A percentile compares a stretch with the other conserved stretches of the same genome.
Conservation (phyloP, 257 asterid genomes). For the Rhazya stricta region DNA sequence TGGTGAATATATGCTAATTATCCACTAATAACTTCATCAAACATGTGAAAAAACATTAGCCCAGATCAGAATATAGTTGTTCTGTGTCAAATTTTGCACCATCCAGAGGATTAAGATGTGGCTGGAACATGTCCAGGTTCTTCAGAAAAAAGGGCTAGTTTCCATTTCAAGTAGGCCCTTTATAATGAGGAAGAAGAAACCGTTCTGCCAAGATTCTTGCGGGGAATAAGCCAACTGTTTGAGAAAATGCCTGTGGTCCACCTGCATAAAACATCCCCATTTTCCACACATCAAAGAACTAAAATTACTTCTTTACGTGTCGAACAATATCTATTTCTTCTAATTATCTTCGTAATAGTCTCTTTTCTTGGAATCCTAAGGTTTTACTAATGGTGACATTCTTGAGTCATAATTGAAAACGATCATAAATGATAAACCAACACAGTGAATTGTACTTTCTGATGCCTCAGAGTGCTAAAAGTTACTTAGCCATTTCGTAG, state of each 20-base stretch:
- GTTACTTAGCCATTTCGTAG: not conserved
- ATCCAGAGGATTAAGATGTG: not conserved
- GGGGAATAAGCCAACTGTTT: slow-evolving; percentile 16
- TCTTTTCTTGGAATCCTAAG: too few species aligned
- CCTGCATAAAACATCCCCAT: not conserved
- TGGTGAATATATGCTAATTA: too few species aligned
- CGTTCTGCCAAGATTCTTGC: slow-evolving; percentile 21
- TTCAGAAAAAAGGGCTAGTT: not conserved
- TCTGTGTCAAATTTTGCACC: not conserved
- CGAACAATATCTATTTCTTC: too few species aligned
- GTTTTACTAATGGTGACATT: too few species aligned
- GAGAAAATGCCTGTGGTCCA: slow-evolving; percentile 18
- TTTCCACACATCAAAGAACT: slow-evolving; percentile 9
- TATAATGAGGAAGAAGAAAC: not conserved
- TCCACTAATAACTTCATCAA: too few species aligned
- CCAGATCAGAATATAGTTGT: not conserved
- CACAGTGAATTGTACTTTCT: too few species aligned
- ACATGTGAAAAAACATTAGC: too few species aligned
- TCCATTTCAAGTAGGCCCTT: not conserved
- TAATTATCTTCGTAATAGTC: too few species aligned
- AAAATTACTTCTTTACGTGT: not conserved
- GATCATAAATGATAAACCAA: not conserved
- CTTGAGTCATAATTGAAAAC: not conserved
- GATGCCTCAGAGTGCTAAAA: not conserved
- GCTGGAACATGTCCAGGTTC: not conserved